Evolutionary conservation across 306 rosid genomes (phyloP), one percentile per base, ranked within the genome.

Genomic region (Malus sieversii): DNA sequence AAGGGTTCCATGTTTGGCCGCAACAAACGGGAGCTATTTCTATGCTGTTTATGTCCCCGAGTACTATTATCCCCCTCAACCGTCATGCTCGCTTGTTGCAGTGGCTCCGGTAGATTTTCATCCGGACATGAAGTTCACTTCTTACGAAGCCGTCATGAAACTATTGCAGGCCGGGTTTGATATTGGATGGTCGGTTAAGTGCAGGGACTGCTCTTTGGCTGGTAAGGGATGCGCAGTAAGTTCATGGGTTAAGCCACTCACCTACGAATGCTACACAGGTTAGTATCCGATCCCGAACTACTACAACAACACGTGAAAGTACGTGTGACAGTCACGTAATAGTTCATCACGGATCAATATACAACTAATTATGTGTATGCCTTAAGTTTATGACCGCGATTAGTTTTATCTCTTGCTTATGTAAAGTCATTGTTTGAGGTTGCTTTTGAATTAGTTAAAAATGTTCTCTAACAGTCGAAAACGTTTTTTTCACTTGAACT

Each of bases 121-220:
- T 11, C 52, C 22, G 0, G 63, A 32, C 23, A 46, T 65, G 29
- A 45, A 73, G 51, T 7, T 25, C 20, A 73, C 75, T 59, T 20
- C 78, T 10, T 66, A 44, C 61, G 66, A 53, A 66, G 70, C 32
- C 29, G 16, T 73, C 7, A 23, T 44, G 27, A n/a, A 73, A 45
- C 18, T 68, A 58, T 59, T 73, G 64, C 29, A 59, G 55, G 35
- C 3, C 0, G 75, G 82, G 46, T 79, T 73, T 30, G 78, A 73
- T 29, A 46, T 79, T 3, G 70, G 70, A 30, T 79, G 78, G 70
- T 79, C 78, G 23, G 38, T 80, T 33, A 32, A 73, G 57, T 80
- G 79, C 71, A 32, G 83, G 71, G 66, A 80, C 35, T 80, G 83
- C 32, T 4, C 45, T 11, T 71, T 40, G 46, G 25, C 70, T 18